Evolutionary conservation across 2,329 filamentous ascomycete genomes (phyloP).

Genomic region (Claviceps sp.): DNA sequence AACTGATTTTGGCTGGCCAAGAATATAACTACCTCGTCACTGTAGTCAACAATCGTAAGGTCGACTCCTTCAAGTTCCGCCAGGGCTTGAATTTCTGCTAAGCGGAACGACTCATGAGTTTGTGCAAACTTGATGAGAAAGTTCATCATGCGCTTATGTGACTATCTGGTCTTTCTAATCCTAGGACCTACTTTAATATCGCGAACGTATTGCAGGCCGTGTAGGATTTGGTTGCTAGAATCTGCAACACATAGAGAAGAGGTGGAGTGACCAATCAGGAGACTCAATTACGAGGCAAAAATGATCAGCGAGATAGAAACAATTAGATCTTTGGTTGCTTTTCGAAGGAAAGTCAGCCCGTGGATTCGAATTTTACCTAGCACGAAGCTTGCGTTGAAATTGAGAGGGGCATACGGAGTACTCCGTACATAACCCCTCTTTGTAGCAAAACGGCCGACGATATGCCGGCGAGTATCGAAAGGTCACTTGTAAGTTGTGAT

Average conservation of each 20-base stretch:
- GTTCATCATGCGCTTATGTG: constrained; percentile 36
- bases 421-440: background rate
- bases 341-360: no score
- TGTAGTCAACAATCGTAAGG: constrained; percentile 63
- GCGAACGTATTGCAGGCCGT: background rate
- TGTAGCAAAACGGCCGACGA: background rate
- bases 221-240: background rate
- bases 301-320: background rate
- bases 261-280: background rate
- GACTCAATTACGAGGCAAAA: background rate
- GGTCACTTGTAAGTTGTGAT: no score
- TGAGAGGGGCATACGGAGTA: no score
- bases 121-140: constrained; percentile 87
- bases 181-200: background rate
- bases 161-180: background rate
- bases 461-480: background rate
- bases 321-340: no score
- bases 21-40: constrained; percentile 43
- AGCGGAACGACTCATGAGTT: constrained; percentile 78
- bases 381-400: background rate
- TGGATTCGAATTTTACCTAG: no score
- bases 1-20: background rate
- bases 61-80: constrained; percentile 54
- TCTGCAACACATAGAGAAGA: background rate
- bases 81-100: constrained; percentile 70